phyloP scores from a whole-genome alignment of 2,329 filamentous ascomycete species.

The Pseudogymnoascus verrucosus region DNA sequence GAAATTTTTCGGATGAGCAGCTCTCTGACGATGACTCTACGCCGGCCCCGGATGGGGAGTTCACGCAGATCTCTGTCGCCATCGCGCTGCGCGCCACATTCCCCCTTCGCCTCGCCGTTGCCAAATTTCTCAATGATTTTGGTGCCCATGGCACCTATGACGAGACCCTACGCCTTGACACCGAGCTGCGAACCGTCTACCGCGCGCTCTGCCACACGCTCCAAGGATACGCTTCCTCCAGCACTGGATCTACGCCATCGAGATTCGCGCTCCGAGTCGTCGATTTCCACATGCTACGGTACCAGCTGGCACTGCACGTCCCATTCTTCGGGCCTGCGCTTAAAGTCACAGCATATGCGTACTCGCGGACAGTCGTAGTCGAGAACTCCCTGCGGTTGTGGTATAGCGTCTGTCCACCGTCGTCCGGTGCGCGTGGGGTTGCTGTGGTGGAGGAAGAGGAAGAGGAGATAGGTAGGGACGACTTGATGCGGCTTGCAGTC shows the following conservation, averaged over 20 bases:
- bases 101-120: slow-evolving; percentile 35
- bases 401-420: slow-evolving; percentile 25
- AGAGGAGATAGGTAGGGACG: slow-evolving; percentile 15
- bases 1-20: slow-evolving; percentile 44
- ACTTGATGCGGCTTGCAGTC: slow-evolving; percentile 32
- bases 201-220: slow-evolving; percentile 32
- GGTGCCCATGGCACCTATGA: slow-evolving; percentile 33
- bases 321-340: slow-evolving; percentile 39
- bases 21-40: slow-evolving; percentile 28
- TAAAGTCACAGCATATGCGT: slow-evolving; percentile 39
- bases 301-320: slow-evolving; percentile 47
- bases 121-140: slow-evolving; percentile 38
- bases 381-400: slow-evolving; percentile 43
- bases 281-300: slow-evolving; percentile 46
- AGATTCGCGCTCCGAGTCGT: slow-evolving; percentile 38
- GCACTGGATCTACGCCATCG: slow-evolving; percentile 20
- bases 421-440: slow-evolving; percentile 23
- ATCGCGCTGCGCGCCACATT: slow-evolving; percentile 37
- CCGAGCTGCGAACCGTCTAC: slow-evolving; percentile 35
- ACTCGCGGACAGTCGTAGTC: slow-evolving; percentile 40
- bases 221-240: slow-evolving; percentile 15
- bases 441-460: neutral
- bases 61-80: slow-evolving; percentile 35
- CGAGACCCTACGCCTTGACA: slow-evolving; percentile 37
- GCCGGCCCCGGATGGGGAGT: slow-evolving; percentile 28